Conservation (phyloP, 208 protist species). For the Leishmania martiniquensis region DNA sequence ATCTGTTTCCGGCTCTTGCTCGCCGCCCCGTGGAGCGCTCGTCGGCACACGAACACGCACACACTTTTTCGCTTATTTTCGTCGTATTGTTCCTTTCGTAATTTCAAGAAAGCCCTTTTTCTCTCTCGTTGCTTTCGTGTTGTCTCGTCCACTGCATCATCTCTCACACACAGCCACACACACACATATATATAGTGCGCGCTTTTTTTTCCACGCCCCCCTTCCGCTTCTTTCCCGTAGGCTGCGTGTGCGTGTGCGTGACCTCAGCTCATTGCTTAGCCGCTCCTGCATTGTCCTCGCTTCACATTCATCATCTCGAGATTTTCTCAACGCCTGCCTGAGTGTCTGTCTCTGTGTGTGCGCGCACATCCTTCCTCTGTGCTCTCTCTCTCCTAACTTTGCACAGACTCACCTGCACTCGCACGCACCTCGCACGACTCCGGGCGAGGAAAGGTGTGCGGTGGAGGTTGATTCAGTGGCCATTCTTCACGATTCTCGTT, state of each 20-base stretch:
- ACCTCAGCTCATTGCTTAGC: not conserved
- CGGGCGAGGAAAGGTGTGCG: not conserved
- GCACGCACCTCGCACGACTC: constrained; percentile 4
- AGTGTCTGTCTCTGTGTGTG: constrained; percentile 1
- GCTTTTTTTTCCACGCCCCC: not conserved
- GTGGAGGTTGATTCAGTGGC: constrained; percentile 7
- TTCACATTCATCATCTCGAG: not conserved
- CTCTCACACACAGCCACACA: not conserved
- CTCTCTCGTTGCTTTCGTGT: constrained; percentile 5
- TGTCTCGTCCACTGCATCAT: not conserved
- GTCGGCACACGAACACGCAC: not conserved
- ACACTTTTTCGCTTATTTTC: constrained; percentile 1
- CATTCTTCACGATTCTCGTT: not conserved
- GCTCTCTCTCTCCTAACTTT: not conserved
- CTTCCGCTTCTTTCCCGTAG: not conserved
- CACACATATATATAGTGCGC: not conserved
- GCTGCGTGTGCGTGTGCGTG: constrained; percentile 6
- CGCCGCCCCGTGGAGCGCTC: not conserved
- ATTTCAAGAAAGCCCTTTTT: constrained; percentile 12
- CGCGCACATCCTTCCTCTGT: not conserved
- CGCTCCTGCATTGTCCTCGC: not conserved
- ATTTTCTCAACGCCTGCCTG: not conserved
- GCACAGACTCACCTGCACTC: not conserved
- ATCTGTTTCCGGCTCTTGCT: constrained; percentile 3
- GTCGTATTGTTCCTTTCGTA: not conserved